Evolutionary conservation across 371 early-diverging fungal genomes (phyloP), one percentile per base, ranked within the genome.

Genomic region (Mortierella sp.): DNA sequence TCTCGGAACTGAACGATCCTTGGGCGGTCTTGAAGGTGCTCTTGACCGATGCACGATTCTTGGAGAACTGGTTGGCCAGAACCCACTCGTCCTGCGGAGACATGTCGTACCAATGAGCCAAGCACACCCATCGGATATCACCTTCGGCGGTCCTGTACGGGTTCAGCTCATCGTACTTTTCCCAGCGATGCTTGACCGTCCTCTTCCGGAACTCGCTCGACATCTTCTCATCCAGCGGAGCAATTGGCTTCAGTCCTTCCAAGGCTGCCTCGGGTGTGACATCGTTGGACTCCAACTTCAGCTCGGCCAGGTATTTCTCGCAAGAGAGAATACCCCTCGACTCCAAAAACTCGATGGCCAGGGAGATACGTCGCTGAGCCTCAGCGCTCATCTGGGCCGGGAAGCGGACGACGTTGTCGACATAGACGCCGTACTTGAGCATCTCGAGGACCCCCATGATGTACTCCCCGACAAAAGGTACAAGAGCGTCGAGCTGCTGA

Each of bases 361-460:
- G 29, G 4, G 22, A 58, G 2, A 58, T 31, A 9, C 61, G 64
- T 40, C 64, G 63, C 26, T 52, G 71, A 26, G 71, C n/a, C 24
- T 52, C 68, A 5, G 66, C 63, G 45, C 71, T 64, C 24, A 31
- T 19, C 16, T 71, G 72, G 1, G 76, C 65, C 11, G 66, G 77
- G 34, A 58, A 7, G 2, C 31, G 14, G 37, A 58, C 34, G 9
- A 19, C 31, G 16, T 8, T 58, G 58, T 58, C 34, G 58, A 29
- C 19, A 16, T 31, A 26, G 9, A 77, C 67, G 6, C 81, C 81
- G 41, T 63, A 77, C 44, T 71, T 73, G 39, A 73, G 64, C 61
- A 69, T 73, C 64, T 81, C 81, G 31, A 76, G 45, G 41, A 77
- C 47, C 16, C 70, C 77, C 74, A 77, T 67, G 47, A 77, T 63